Conservation (phyloP, 2,329 filamentous ascomycete species). For the Parastagonospora nodorum region DNA sequence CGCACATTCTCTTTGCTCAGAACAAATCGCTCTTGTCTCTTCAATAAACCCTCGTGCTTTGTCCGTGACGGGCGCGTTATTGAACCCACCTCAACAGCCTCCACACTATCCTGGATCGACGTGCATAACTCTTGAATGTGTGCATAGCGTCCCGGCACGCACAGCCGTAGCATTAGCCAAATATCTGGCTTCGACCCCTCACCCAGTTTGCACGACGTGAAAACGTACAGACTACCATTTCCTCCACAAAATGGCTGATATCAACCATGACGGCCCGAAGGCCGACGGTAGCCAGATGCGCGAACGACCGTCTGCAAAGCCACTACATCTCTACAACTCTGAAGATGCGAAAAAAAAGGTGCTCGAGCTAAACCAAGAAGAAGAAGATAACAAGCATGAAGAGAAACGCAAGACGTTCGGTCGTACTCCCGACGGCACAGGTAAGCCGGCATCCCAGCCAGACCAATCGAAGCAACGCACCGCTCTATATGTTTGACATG, state of each 20-base stretch:
- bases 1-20: conserved; percentile 8
- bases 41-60: not conserved
- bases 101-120: conserved; percentile 24
- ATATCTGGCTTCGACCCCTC: conserved; percentile 25
- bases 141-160: conserved; percentile 34
- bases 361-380: conserved; percentile 56
- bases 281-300: conserved; percentile 38
- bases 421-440: conserved; percentile 85
- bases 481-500: not conserved
- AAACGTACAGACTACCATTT: conserved; percentile 17
- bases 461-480: not conserved
- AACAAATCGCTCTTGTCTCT: not conserved
- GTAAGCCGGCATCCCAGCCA: conserved; percentile 60
- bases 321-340: conserved; percentile 33
- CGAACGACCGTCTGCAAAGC: conserved; percentile 37
- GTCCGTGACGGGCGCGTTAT: conserved; percentile 8
- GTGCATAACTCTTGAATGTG: conserved; percentile 23
- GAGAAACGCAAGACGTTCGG: conserved; percentile 81
- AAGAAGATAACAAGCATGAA: conserved; percentile 53
- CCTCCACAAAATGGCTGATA: conserved; percentile 33
- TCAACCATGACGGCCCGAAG: conserved; percentile 10
- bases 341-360: conserved; percentile 54
- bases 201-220: conserved; percentile 15
- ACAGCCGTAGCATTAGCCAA: conserved; percentile 25
- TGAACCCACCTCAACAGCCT: conserved; percentile 11